Conservation (phyloP, 2,329 filamentous ascomycete genomes). For the Trichoderma aggressivum region DNA sequence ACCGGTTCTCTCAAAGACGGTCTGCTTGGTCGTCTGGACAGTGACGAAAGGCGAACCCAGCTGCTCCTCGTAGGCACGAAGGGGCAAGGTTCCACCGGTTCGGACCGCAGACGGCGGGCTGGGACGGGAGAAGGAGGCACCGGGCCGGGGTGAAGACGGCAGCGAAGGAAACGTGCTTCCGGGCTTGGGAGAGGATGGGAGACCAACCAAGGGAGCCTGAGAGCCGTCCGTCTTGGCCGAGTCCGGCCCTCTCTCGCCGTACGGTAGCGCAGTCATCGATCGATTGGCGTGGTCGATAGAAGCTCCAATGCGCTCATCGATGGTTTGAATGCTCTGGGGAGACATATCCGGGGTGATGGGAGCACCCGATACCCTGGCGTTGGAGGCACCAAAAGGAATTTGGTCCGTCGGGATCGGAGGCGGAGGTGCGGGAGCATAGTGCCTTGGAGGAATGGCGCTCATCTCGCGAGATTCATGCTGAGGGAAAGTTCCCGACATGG, state of each 20-base stretch:
- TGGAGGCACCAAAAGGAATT: conserved; percentile 33
- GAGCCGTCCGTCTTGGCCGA: conserved; percentile 53
- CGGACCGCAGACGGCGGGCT: conserved; percentile 54
- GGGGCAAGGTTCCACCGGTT: conserved; percentile 54
- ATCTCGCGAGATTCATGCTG: conserved; percentile 55
- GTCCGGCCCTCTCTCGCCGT: conserved; percentile 45
- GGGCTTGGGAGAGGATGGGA: conserved; percentile 44
- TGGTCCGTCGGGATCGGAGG: conserved; percentile 54
- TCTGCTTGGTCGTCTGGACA: conserved; percentile 56
- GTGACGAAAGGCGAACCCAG: conserved; percentile 48
- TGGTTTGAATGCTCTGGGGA: conserved; percentile 44
- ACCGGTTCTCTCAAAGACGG: conserved; percentile 56
- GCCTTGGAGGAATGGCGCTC: conserved; percentile 54
- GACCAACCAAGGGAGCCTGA: conserved; percentile 49
- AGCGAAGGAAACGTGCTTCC: conserved; percentile 36
- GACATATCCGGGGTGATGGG: conserved; percentile 36
- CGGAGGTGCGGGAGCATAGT: conserved; percentile 56
- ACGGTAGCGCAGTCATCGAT: conserved; percentile 38
- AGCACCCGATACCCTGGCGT: conserved; percentile 26
- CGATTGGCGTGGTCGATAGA: conserved; percentile 35
- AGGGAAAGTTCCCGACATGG: conserved; percentile 58
- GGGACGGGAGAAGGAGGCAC: conserved; percentile 46
- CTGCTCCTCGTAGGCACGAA: conserved; percentile 60
- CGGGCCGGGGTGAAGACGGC: conserved; percentile 50
- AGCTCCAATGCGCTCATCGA: conserved; percentile 53